Percentiles rank a stretch among this genome's conserved stretches.
phyloP scores from a whole-genome alignment of 1,284 basidiomycete species.

The Veloboletus limbatus region DNA sequence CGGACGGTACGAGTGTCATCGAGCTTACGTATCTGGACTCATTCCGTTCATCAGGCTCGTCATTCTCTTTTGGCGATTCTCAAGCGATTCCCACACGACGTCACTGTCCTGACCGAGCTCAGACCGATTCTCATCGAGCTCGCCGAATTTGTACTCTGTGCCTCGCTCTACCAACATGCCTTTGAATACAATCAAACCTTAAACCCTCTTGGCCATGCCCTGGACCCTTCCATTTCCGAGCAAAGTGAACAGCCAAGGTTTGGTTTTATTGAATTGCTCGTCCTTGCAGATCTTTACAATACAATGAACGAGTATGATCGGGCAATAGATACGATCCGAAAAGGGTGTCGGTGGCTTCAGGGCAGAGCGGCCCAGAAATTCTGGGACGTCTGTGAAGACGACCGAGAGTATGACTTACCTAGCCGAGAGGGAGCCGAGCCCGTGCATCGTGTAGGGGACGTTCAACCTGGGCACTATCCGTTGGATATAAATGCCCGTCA shows the following conservation, averaged over 20 bases:
- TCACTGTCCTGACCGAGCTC: conserved; percentile 77
- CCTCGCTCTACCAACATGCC: conserved; percentile 31
- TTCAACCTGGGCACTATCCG: conserved; percentile 55
- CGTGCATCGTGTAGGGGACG: conserved; percentile 30
- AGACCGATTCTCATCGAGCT: conserved; percentile 59
- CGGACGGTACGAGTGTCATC: conserved; percentile 48
- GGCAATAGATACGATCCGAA: conserved; percentile 69
- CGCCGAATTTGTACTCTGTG: conserved; percentile 55
- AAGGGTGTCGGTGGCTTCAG: conserved; percentile 87
- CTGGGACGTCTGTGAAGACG: conserved; percentile 85
- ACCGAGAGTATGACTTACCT: conserved; percentile 69
- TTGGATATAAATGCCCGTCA: conserved; percentile 84
- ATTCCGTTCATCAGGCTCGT: conserved; percentile 52
- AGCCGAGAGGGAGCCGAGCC: conserved; percentile 22
- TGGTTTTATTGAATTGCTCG: conserved; percentile 64
- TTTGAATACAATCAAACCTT: conserved; percentile 47
- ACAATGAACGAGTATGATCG: conserved; percentile 65
- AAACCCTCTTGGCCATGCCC: conserved; percentile 43
- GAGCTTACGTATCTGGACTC: not conserved
- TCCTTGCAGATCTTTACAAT: conserved; percentile 83
- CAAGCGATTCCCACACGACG: conserved; percentile 72
- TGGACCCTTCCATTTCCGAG: conserved; percentile 61
- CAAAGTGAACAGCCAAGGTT: conserved; percentile 40
- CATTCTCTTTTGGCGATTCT: conserved; percentile 77
- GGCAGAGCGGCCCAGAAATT: conserved; percentile 70